phyloP scores from a whole-genome alignment of 371 early-diverging fungal species.

The Capillidium heterosporum region DNA sequence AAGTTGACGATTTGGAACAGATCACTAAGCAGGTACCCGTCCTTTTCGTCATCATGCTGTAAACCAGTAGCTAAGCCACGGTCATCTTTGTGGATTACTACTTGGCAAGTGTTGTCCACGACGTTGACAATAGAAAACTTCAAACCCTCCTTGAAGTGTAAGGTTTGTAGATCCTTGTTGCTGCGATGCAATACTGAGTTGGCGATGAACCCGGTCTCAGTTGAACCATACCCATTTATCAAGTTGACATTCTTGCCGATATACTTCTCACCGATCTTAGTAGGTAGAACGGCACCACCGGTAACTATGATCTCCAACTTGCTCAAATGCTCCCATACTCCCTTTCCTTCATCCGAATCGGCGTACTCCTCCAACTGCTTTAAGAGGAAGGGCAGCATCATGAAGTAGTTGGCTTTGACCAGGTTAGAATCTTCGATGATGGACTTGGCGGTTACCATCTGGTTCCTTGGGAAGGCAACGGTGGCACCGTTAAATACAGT shows the following conservation, averaged over 20 bases:
- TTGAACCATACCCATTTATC: not conserved
- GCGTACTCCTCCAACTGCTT: conserved; percentile 1
- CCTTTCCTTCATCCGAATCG: not conserved
- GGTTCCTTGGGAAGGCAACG: not conserved
- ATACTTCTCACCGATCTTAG: not conserved
- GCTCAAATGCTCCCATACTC: not conserved
- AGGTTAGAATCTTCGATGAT: not conserved
- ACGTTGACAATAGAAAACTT: not conserved
- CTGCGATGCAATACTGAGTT: no score
- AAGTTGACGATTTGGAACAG: not conserved
- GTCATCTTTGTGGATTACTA: not conserved
- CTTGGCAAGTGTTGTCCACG: not conserved
- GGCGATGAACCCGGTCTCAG: not conserved
- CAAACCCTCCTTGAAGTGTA: not conserved
- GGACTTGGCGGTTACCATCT: not conserved
- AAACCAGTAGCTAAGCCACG: not conserved
- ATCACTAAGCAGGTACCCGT: not conserved
- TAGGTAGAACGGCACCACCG: not conserved
- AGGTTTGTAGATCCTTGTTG: not conserved
- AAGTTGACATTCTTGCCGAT: not conserved
- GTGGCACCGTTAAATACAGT: not conserved
- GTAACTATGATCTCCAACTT: not conserved
- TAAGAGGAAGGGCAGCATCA: not conserved
- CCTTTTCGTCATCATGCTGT: not conserved
- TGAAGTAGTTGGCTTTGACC: not conserved